These are phyloP conservation scores for Penicillium cataractarum DNA, from an alignment of 495 filamentous ascomycete species.

Conservation along the genomic window DNA sequence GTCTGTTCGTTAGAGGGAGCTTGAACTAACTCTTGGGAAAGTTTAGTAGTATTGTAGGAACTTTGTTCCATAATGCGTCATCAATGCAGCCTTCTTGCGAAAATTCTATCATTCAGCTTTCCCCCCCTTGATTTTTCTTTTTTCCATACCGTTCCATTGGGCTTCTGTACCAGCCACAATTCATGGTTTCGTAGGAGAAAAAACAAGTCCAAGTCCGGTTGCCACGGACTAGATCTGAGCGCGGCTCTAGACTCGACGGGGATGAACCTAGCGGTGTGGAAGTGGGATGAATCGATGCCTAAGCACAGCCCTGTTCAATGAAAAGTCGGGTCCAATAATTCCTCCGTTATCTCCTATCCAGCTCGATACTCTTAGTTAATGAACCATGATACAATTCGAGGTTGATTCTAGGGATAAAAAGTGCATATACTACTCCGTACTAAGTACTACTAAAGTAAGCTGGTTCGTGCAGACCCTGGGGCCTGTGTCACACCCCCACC, in stretches of 20 bases:
- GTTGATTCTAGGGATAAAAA: slow-evolving; percentile 1
- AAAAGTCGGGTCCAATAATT: background rate
- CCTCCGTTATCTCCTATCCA: background rate
- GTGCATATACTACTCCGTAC: too few relatives aligned
- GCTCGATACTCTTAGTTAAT: too few relatives aligned
- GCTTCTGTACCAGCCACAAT: background rate
- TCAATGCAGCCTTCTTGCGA: background rate
- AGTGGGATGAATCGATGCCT: background rate
- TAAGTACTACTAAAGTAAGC: slow-evolving; percentile 2
- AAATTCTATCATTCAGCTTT: background rate
- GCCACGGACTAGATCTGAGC: background rate
- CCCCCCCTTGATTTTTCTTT: background rate
- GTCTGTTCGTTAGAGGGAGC: background rate
- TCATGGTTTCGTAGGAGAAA: background rate
- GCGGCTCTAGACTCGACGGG: background rate
- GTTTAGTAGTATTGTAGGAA: background rate
- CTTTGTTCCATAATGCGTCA: background rate
- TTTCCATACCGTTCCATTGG: background rate
- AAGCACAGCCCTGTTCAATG: background rate
- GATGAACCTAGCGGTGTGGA: background rate
- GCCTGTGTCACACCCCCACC: slow-evolving; percentile 31
- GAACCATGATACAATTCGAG: background rate
- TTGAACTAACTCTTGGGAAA: background rate
- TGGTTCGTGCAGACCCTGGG: slow-evolving; percentile 15
- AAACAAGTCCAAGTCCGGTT: background rate